phyloP scores from a whole-genome alignment of 108 stramenopile species.

The Pseudonitzschia multiseries region DNA sequence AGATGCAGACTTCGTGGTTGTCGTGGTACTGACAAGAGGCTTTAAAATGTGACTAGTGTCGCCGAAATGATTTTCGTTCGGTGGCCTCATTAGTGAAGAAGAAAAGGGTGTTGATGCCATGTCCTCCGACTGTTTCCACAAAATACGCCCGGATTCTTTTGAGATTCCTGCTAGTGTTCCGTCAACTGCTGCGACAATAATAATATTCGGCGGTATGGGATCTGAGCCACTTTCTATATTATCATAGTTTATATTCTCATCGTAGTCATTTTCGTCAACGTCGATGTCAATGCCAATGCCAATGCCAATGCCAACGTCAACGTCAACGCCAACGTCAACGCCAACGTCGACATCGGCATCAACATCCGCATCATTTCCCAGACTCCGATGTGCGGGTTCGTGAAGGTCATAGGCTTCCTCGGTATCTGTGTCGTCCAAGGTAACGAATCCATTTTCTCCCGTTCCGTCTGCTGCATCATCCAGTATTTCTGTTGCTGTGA shows the following conservation, averaged over 20 bases:
- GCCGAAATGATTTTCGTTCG: not conserved
- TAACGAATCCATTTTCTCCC: not conserved
- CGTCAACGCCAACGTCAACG: conserved; percentile 9
- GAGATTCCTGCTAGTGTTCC: conserved; percentile 76
- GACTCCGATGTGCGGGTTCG: not conserved
- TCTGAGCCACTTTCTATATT: conserved; percentile 9
- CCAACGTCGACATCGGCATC: not conserved
- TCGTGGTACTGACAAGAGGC: conserved; percentile 71
- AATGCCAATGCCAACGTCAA: not conserved
- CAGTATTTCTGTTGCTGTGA: not conserved
- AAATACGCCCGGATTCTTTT: conserved; percentile 51
- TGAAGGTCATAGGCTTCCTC: not conserved
- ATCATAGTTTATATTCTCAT: conserved; percentile 1
- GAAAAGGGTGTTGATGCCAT: not conserved
- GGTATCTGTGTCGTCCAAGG: conserved; percentile 1
- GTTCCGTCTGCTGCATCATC: not conserved
- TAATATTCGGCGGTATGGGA: conserved; percentile 28
- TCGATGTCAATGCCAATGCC: not conserved
- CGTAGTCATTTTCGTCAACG: conserved; percentile 5
- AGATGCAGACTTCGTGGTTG: conserved; percentile 51
- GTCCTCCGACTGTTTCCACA: conserved; percentile 56
- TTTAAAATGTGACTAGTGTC: conserved; percentile 40
- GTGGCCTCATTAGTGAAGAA: not conserved
- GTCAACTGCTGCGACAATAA: conserved; percentile 71
- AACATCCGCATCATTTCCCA: conserved; percentile 6